A percentile compares a stretch with the other conserved stretches of the same genome.
Evolutionary conservation across 2,329 filamentous ascomycete genomes (phyloP).

Genomic region (Trichophyton verrucosum): DNA sequence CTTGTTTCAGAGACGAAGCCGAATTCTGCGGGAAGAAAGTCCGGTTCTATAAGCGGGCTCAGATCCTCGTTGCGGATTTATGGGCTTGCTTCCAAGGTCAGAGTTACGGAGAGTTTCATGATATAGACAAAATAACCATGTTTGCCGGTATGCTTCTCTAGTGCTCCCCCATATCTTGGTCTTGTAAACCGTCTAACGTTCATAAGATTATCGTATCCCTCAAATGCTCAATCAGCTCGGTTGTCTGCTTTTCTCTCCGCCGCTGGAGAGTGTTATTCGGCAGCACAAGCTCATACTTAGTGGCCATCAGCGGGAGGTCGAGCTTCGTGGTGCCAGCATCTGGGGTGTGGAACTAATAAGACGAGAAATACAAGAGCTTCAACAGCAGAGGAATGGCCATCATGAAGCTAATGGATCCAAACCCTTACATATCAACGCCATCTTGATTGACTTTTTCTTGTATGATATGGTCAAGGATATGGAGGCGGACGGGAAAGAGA

Average conservation of each 20-base stretch:
- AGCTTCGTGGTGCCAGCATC: constrained; percentile 84
- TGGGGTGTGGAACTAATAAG: constrained; percentile 89
- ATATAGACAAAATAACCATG: constrained; percentile 95
- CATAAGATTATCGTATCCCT: constrained; percentile 76
- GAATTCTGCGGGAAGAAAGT: constrained; percentile 62
- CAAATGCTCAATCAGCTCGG: constrained; percentile 79
- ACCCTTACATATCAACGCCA: constrained; percentile 57
- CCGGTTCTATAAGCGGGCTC: constrained; percentile 81
- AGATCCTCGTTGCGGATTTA: constrained; percentile 88
- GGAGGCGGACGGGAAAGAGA: constrained; percentile 47
- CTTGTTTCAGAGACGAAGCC: constrained; percentile 74
- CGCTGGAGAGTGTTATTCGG: constrained; percentile 58
- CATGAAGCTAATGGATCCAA: constrained; percentile 3
- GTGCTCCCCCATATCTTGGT: no score
- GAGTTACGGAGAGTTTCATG: constrained; percentile 65
- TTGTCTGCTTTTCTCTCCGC: constrained; percentile 72
- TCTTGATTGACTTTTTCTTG: constrained; percentile 92
- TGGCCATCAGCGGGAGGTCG: constrained; percentile 69
- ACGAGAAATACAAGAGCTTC: constrained; percentile 52
- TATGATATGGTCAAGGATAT: constrained; percentile 88
- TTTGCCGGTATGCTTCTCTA: constrained; percentile 53
- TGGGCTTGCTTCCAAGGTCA: constrained; percentile 91
- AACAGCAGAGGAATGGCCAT: constrained; percentile 8
- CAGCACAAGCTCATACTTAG: constrained; percentile 52
- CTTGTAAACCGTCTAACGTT: no score